Percentiles rank a stretch among this genome's conserved stretches.
phyloP scores from a whole-genome alignment of 768 basidiomycete genomes.

The Paxillus rubicundulus region DNA sequence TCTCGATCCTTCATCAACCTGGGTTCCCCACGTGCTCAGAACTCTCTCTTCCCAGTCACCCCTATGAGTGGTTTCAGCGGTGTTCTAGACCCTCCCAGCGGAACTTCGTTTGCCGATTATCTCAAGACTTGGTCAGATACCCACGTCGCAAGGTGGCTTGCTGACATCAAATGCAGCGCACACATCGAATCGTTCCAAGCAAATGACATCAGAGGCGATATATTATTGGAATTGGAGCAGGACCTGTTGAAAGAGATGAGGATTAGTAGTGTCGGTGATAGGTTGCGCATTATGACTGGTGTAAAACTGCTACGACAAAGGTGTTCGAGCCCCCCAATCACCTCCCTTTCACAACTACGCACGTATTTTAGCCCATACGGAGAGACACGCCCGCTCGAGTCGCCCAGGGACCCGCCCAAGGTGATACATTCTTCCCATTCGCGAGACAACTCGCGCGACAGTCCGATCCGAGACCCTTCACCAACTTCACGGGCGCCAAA shows the following conservation, averaged over 20 bases:
- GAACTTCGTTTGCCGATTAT: constrained; percentile 58
- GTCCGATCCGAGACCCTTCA: constrained; percentile 15
- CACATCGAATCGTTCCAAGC: constrained; percentile 69
- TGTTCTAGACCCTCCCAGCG: constrained; percentile 56
- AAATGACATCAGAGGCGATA: constrained; percentile 91
- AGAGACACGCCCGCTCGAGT: constrained; percentile 5
- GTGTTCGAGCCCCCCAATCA: constrained; percentile 29
- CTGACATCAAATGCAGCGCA: constrained; percentile 68
- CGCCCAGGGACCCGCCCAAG: constrained; percentile 3
- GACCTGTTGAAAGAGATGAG: constrained; percentile 87
- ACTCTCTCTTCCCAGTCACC: constrained; percentile 41
- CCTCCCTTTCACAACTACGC: not conserved
- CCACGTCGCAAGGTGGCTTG: constrained; percentile 76
- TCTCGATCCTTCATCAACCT: constrained; percentile 40
- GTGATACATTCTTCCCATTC: constrained; percentile 17
- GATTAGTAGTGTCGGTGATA: constrained; percentile 84
- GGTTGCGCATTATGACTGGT: constrained; percentile 81
- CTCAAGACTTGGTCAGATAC: constrained; percentile 69
- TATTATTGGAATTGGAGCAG: constrained; percentile 90
- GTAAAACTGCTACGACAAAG: constrained; percentile 75
- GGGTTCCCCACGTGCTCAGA: constrained; percentile 38
- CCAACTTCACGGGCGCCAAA: constrained; percentile 37
- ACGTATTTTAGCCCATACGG: not conserved
- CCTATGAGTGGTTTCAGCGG: constrained; percentile 32
- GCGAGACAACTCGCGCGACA: constrained; percentile 23